Conservation (phyloP, 2,329 filamentous ascomycete species). For the Penicillium rolfsii region DNA sequence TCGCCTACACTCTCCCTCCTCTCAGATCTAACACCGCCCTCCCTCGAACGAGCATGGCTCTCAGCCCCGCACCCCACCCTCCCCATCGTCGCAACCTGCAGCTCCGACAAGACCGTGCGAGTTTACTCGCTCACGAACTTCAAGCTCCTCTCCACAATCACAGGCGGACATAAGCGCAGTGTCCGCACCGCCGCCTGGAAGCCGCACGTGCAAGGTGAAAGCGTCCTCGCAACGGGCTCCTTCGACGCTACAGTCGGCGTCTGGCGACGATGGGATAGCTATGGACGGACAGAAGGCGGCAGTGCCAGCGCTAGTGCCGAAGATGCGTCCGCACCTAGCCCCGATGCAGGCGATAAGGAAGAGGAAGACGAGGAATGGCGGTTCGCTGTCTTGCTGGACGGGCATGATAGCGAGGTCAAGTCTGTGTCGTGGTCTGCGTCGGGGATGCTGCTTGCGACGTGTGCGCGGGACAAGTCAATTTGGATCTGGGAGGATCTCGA, state of each 20-base stretch:
- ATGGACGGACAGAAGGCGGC: constrained; percentile 32
- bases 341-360: constrained; percentile 46
- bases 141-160: constrained; percentile 75
- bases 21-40: constrained; percentile 58
- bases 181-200: constrained; percentile 90
- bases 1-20: constrained; percentile 45
- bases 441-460: constrained; percentile 86
- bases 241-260: constrained; percentile 91
- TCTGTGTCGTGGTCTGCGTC: constrained; percentile 63
- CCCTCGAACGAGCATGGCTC: constrained; percentile 73
- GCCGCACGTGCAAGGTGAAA: constrained; percentile 66
- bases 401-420: constrained; percentile 95
- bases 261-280: constrained; percentile 69
- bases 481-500: constrained; percentile 98
- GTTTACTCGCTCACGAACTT: constrained; percentile 86
- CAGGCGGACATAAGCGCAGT: constrained; percentile 86
- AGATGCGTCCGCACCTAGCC: constrained; percentile 19
- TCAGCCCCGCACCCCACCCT: constrained; percentile 83
- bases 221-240: constrained; percentile 85
- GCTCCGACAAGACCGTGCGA: constrained; percentile 81
- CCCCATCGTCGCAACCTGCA: constrained; percentile 85
- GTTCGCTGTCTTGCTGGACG: constrained; percentile 88
- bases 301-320: constrained; percentile 23
- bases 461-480: constrained; percentile 87
- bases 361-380: constrained; percentile 83